Conservation (phyloP, 164 flowering plant species). For the Magnolia sinica region DNA sequence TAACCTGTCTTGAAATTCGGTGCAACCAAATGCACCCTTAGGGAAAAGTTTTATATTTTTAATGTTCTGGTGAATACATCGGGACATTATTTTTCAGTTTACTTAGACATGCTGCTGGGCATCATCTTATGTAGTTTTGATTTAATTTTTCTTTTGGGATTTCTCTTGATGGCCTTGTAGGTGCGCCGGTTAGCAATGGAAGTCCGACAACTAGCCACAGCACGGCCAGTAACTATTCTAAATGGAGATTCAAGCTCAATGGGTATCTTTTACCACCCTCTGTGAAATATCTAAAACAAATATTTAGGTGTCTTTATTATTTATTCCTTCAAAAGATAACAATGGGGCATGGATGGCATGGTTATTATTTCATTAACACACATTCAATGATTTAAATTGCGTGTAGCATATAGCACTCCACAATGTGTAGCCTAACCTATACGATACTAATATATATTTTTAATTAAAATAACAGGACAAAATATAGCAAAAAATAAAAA, state of each 20-base stretch:
- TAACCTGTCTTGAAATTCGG: too few relatives aligned
- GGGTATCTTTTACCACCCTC: constrained; percentile 28
- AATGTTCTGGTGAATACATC: too few relatives aligned
- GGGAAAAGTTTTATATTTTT: too few relatives aligned
- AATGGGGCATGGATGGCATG: neutral
- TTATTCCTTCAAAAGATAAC: neutral
- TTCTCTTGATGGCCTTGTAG: constrained; percentile 26
- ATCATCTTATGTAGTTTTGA: neutral
- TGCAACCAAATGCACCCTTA: too few relatives aligned
- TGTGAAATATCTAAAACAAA: neutral
- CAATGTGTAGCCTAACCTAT: too few relatives aligned
- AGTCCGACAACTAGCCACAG: constrained; percentile 56
- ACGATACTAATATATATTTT: too few relatives aligned
- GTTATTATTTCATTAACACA: neutral
- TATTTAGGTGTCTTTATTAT: neutral
- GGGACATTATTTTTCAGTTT: neutral
- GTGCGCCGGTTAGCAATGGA: constrained; percentile 72
- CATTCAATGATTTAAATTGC: neutral
- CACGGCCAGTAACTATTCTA: constrained; percentile 62
- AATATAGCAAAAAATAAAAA: too few relatives aligned
- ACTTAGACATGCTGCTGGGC: neutral
- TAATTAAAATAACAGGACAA: too few relatives aligned
- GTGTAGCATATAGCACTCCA: too few relatives aligned
- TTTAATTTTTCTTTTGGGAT: neutral
- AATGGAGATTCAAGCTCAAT: constrained; percentile 55